These are phyloP conservation scores for Epichloe festucae DNA, from an alignment of 2,329 filamentous ascomycete genomes.

Conservation along the genomic window DNA sequence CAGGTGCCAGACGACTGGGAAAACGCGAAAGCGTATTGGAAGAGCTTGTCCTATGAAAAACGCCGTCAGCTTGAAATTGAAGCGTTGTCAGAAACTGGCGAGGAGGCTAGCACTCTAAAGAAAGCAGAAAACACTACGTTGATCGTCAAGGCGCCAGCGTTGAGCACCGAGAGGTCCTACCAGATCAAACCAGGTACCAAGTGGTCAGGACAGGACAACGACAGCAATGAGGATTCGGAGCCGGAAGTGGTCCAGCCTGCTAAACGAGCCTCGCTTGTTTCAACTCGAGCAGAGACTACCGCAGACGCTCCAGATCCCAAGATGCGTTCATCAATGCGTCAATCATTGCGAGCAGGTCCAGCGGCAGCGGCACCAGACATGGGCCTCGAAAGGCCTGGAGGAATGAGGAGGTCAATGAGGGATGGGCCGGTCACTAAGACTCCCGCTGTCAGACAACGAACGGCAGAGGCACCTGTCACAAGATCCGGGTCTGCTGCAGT, in stretches of 20 bases:
- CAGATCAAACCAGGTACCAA: constrained; percentile 25
- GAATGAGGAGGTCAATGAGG: constrained; percentile 23
- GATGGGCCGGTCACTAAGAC: constrained; percentile 1
- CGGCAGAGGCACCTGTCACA: not conserved
- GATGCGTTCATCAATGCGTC: constrained; percentile 37
- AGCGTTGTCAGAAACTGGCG: constrained; percentile 38
- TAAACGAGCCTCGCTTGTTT: constrained; percentile 2
- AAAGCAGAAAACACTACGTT: constrained; percentile 15
- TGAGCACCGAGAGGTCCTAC: constrained; percentile 19
- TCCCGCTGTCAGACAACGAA: not conserved
- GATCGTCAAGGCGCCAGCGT: constrained; percentile 1
- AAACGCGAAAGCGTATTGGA: constrained; percentile 57
- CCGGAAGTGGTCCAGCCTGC: not conserved
- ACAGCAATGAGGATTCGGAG: not conserved
- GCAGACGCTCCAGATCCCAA: constrained; percentile 8
- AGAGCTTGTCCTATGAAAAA: constrained; percentile 47
- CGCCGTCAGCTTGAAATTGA: constrained; percentile 49
- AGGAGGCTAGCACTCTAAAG: constrained; percentile 26
- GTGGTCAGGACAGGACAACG: constrained; percentile 13
- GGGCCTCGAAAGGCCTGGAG: constrained; percentile 7
- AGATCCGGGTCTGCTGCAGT: not conserved
- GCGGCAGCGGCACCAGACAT: constrained; percentile 6
- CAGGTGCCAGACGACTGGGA: constrained; percentile 44
- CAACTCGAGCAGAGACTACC: not conserved
- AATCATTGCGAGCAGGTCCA: constrained; percentile 31